Evolutionary conservation across 345 rosid genomes (phyloP), one percentile per base, ranked within the genome.

Genomic region (Bruguiera gymnorhiza): DNA sequence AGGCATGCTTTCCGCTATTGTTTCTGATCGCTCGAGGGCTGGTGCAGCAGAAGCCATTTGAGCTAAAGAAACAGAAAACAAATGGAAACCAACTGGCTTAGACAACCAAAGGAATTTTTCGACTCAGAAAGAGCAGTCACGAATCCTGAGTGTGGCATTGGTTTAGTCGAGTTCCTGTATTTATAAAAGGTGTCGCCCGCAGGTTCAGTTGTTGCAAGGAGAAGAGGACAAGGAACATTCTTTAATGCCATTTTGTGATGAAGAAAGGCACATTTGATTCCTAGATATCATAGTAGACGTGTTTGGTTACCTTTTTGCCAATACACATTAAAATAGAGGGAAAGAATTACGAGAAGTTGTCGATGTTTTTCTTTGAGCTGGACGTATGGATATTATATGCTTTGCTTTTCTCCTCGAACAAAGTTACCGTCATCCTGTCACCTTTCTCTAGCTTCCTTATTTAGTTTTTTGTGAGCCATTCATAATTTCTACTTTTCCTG

Each of bases 1-100:
- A 7, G 99, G 97, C 97, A 95, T 88, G 81, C 75, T 81, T 8
- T 90, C 96, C 6, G 91, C 87, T 55, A 95, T 84, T 3, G 97
- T 75, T 55, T 92, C 96, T 0, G 91, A 66, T 3, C 67, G 67
- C 46, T 73, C 1, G 29, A 73, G 48, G 1, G 16, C 32, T 15
- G 66, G 24, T 29, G 32, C 6, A 13, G 46, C 16, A 5, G 71
- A 60, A 67, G 71, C 67, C 76, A 73, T 73, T 52, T 60, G 5
- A 18, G 21, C 23, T 4, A 8, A 67, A 36, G 19, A 15, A 55
- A 55, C 6, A 55, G 15, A 55, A 55, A 3, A 21, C 29, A 24
- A 55, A 27, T 8, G 60, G 24, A 15, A 55, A 27, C 16, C 16
- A 55, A 27, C 0, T 23, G 15, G 4, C 16, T 10, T 3, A 23